These are phyloP conservation scores for Pisolithus albus DNA, from an alignment of 768 basidiomycete genomes.

Conservation along the genomic window DNA sequence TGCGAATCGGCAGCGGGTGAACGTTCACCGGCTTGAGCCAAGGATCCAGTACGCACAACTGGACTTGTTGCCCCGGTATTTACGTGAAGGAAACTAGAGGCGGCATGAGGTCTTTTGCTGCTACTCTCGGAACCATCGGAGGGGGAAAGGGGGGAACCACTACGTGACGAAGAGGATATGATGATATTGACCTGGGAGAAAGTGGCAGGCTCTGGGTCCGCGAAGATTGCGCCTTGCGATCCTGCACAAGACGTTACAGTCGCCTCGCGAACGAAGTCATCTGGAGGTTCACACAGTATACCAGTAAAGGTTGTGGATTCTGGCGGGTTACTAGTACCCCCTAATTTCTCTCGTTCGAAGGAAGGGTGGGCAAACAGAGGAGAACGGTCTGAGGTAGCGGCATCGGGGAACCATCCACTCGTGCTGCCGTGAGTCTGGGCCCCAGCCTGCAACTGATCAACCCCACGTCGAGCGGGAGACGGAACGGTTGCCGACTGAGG, in stretches of 20 bases:
- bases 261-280: constrained; percentile 19
- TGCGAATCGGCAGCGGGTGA: constrained; percentile 21
- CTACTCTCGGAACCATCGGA: constrained; percentile 23
- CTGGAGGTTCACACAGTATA: constrained; percentile 25
- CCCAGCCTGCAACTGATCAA: constrained; percentile 18
- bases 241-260: constrained; percentile 12
- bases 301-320: constrained; percentile 20
- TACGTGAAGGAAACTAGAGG: constrained; percentile 13
- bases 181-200: constrained; percentile 27
- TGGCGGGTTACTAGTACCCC: constrained; percentile 14
- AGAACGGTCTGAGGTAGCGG: constrained; percentile 11
- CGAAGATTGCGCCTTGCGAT: constrained; percentile 5
- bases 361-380: constrained; percentile 12
- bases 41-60: constrained; percentile 10
- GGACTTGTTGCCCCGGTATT: constrained; percentile 23
- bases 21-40: constrained; percentile 14
- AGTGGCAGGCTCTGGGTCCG: constrained; percentile 8
- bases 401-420: constrained; percentile 11
- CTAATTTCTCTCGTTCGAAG: constrained; percentile 7
- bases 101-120: constrained; percentile 19
- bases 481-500: constrained; percentile 18
- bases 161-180: constrained; percentile 23
- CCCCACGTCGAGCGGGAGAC: constrained; percentile 22
- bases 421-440: constrained; percentile 11
- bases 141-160: constrained; percentile 20